Percentiles rank a stretch among this genome's conserved stretches.
Evolutionary conservation across 441 rosid species (phyloP).

Genomic region (Monsonia emarginata): DNA sequence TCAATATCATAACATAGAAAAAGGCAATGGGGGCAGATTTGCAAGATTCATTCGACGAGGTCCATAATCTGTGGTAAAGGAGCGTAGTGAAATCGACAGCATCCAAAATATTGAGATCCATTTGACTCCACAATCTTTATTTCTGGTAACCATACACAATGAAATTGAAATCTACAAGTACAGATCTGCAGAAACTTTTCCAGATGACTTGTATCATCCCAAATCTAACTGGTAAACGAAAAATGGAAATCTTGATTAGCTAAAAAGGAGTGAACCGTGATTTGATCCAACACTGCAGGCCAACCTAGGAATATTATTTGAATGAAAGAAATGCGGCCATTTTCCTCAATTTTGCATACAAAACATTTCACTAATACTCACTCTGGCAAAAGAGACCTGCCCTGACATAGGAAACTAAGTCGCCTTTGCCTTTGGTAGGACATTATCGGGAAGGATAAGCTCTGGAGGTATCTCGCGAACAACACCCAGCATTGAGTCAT

Average conservation of each 20-base stretch:
- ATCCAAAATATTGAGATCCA: not conserved
- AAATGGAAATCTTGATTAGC: not conserved
- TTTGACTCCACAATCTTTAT: not conserved
- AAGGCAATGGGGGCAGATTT: not conserved
- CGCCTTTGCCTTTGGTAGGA: not conserved
- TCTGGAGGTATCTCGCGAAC: not conserved
- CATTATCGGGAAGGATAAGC: not conserved
- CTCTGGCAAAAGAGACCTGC: not conserved
- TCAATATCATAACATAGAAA: not conserved
- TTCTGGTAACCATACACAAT: not conserved
- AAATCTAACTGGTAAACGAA: not conserved
- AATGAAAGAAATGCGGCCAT: not conserved
- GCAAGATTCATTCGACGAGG: not conserved
- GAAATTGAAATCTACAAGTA: not conserved
- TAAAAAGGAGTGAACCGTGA: too few species aligned
- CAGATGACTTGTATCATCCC: not conserved
- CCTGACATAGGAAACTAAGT: not conserved
- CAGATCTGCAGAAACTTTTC: not conserved
- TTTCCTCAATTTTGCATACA: not conserved
- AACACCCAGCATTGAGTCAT: conserved; percentile 76
- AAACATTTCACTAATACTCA: not conserved
- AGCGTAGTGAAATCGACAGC: not conserved
- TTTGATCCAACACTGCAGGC: not conserved
- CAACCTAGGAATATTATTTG: not conserved
- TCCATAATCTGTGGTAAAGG: too few species aligned